Conservation (phyloP, 208 protist genomes). For the Crithidia sp. region DNA sequence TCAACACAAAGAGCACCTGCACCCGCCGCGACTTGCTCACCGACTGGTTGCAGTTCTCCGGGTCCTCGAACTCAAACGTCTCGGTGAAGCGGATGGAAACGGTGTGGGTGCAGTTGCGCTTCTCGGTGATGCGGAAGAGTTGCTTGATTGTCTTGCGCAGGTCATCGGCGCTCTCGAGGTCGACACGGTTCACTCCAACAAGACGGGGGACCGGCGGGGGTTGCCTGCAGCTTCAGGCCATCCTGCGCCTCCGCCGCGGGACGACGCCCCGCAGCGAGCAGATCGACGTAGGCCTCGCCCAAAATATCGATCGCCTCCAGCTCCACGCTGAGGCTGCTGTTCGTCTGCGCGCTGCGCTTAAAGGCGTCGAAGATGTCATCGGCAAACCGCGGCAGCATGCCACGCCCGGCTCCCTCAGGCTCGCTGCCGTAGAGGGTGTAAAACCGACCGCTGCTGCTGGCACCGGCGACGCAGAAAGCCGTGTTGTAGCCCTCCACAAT, state of each 20-base stretch:
- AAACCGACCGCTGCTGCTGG: conserved; percentile 56
- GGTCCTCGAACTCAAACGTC: conserved; percentile 84
- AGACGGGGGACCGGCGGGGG: conserved; percentile 54
- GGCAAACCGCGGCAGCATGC: conserved; percentile 77
- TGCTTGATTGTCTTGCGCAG: conserved; percentile 52
- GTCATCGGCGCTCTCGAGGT: conserved; percentile 40
- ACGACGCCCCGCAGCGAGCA: conserved; percentile 42
- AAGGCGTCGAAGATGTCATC: conserved; percentile 81
- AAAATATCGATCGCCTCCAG: conserved; percentile 79
- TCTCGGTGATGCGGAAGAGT: conserved; percentile 46
- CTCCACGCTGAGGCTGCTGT: conserved; percentile 58
- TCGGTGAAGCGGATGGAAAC: conserved; percentile 82
- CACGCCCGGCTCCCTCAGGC: conserved; percentile 48
- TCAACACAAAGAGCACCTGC: conserved; percentile 74
- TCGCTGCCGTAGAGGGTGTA: conserved; percentile 84
- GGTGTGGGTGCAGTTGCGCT: conserved; percentile 77
- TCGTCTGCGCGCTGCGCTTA: conserved; percentile 53
- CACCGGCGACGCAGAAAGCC: conserved; percentile 76
- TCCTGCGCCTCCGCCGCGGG: conserved; percentile 6
- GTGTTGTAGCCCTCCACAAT: conserved; percentile 84
- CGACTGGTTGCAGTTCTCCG: conserved; percentile 64
- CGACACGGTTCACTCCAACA: conserved; percentile 53
- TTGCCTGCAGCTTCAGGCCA: conserved; percentile 58
- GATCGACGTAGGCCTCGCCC: conserved; percentile 76
- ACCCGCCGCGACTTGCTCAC: conserved; percentile 79